A percentile compares a stretch with the other conserved stretches of the same genome.
Evolutionary conservation across 2,329 filamentous ascomycete genomes (phyloP).

Genomic region (Fusarium bactridioides): DNA sequence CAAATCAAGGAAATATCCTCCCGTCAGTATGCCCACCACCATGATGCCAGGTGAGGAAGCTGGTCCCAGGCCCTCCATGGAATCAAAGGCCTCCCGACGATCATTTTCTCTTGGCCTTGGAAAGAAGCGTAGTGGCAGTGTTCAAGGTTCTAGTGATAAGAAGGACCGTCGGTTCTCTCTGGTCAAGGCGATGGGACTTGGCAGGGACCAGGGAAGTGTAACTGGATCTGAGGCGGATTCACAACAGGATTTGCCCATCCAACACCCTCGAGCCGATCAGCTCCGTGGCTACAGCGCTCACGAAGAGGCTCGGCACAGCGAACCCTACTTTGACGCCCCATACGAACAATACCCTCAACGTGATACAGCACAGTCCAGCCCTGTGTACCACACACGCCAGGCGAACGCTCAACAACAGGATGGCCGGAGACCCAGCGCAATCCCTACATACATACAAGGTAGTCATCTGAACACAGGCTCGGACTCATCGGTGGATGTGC

Average conservation of each 20-base stretch:
- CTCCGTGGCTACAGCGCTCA: slow-evolving; percentile 47
- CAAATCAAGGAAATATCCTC: slow-evolving; percentile 79
- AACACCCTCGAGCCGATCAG: slow-evolving; percentile 50
- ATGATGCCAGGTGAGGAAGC: slow-evolving; percentile 66
- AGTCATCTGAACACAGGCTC: slow-evolving; percentile 60
- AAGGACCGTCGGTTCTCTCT: slow-evolving; percentile 73
- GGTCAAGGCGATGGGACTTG: slow-evolving; percentile 69
- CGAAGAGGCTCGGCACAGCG: slow-evolving; percentile 48
- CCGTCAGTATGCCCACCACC: slow-evolving; percentile 85
- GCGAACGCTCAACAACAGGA: slow-evolving; percentile 52
- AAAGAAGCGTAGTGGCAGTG: slow-evolving; percentile 75
- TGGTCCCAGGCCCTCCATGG: slow-evolving; percentile 67
- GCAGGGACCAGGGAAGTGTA: slow-evolving; percentile 61
- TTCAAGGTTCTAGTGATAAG: slow-evolving; percentile 66
- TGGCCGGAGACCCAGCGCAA: slow-evolving; percentile 51
- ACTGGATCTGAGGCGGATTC: slow-evolving; percentile 57
- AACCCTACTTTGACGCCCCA: slow-evolving; percentile 51
- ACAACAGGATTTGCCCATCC: slow-evolving; percentile 62
- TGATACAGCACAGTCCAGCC: slow-evolving; percentile 46
- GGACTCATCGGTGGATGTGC: slow-evolving; percentile 61
- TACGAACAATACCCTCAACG: slow-evolving; percentile 50
- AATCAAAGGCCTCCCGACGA: slow-evolving; percentile 71
- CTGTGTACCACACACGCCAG: slow-evolving; percentile 53
- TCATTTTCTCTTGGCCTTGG: slow-evolving; percentile 75
- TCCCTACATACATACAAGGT: slow-evolving; percentile 58